Base-by-base conservation (phyloP, 129 eudicot genomes). In the Flaveria robusta region DNA sequence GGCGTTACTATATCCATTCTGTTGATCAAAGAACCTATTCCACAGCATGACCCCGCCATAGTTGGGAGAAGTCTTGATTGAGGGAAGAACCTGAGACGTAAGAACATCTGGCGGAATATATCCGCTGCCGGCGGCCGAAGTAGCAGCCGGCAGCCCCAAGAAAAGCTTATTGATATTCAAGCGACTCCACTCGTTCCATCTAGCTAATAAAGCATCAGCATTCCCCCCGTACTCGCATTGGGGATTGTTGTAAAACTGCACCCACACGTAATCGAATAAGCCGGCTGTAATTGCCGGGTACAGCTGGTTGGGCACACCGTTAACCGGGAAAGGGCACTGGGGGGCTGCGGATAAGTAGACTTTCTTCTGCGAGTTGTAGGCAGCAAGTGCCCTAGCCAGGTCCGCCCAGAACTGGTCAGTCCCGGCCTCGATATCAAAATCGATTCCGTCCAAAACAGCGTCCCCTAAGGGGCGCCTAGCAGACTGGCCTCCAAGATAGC, bases 31-130 rank as follows among this genome's bases (percentile, higher is more conserved):
- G 66, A 29, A 83, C 79, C 77, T 89, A 34, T 65, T 45, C 97
- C 97, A 92, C 51, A 92, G 75, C 97, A 92, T 92, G 2, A 92
- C 85, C 29, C 96, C 96, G 34, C 90, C 96, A 56, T 87, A 89
- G 62, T 87, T 92, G 6, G 85, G 14, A 22, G 97, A 83, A 55
- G 51, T 45, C 83, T 76, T 92, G 24, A 89, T 92, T 8, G 46
- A 37, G 0, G 97, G 94, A 75, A 91, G 86, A 45, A 91, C 83
- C 81, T 81, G 80, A 19, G 87, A 73, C 5, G 54, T 75, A 1
- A 91, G 80, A 72, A 82, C 87, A 71, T 85, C 86, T 0, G 89
- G 80, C 16, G 95, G 90, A 12, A 88, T 87, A 43, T 81, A 91
- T 19, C 97, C 97, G 7, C 80, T 69, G 1, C 79, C 50, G 82